Conservation (phyloP, 2,329 filamentous ascomycete species). For the Monosporascus sp. region DNA sequence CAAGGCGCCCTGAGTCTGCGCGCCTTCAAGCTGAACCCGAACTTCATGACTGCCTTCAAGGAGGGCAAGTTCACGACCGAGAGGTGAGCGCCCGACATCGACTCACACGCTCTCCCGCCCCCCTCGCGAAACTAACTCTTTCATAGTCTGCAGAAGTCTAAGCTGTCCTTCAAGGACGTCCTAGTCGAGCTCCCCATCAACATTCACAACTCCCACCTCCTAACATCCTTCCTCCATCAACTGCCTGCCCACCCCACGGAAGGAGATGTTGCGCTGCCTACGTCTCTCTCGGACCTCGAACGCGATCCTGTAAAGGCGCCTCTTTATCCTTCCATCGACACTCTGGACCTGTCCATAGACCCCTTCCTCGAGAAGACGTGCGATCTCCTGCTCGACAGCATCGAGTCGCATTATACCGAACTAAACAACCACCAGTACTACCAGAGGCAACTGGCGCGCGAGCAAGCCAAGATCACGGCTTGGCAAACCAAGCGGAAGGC, state of each 20-base stretch:
- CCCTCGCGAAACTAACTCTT: slow-evolving; percentile 2
- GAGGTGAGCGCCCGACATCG: slow-evolving; percentile 56
- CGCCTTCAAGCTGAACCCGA: slow-evolving; percentile 82
- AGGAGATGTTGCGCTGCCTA: slow-evolving; percentile 68
- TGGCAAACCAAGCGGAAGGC: slow-evolving; percentile 97
- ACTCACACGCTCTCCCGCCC: not conserved
- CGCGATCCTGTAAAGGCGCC: slow-evolving; percentile 58
- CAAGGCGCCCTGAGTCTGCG: slow-evolving; percentile 86
- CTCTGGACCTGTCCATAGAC: slow-evolving; percentile 88
- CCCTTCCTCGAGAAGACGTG: slow-evolving; percentile 98
- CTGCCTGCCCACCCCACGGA: slow-evolving; percentile 64
- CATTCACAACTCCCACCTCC: slow-evolving; percentile 95
- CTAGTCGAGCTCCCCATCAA: slow-evolving; percentile 83
- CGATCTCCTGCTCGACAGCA: slow-evolving; percentile 91
- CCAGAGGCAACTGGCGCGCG: slow-evolving; percentile 85
- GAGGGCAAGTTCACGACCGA: slow-evolving; percentile 98
- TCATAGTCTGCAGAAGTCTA: slow-evolving; percentile 83
- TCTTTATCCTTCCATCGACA: slow-evolving; percentile 83
- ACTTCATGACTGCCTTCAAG: slow-evolving; percentile 88
- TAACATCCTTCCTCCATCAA: slow-evolving; percentile 93
- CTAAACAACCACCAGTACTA: slow-evolving; percentile 99
- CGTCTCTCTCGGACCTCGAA: slow-evolving; percentile 73
- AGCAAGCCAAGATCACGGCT: slow-evolving; percentile 92
- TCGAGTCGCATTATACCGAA: slow-evolving; percentile 97
- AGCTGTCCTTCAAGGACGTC: slow-evolving; percentile 90